phyloP scores from a whole-genome alignment of 495 filamentous ascomycete species.

The Aspergillus homomorphus region DNA sequence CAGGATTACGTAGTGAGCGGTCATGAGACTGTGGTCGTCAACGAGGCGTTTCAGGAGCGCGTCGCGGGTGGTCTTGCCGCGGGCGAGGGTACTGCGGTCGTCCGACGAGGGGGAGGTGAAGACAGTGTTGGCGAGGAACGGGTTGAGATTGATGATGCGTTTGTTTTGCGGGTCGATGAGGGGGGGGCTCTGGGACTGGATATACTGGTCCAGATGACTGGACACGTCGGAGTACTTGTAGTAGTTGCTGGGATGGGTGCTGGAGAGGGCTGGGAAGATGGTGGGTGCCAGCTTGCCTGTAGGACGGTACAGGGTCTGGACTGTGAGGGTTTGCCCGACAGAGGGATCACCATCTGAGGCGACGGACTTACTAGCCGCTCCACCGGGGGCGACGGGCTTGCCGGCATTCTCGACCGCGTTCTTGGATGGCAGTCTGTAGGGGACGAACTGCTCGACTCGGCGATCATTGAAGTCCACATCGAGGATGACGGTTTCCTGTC shows the following conservation, averaged over 20 bases:
- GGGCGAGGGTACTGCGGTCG: constrained; percentile 53
- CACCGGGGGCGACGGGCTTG: constrained; percentile 29
- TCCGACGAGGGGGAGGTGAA: constrained; percentile 53
- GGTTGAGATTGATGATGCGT: constrained; percentile 62
- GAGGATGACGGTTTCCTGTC: constrained; percentile 61
- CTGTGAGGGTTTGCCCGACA: constrained; percentile 55
- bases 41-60: constrained; percentile 58
- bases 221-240: constrained; percentile 51
- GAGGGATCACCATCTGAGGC: constrained; percentile 43
- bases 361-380: constrained; percentile 43
- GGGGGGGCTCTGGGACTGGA: constrained; percentile 51
- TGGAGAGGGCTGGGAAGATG: constrained; percentile 45
- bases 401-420: constrained; percentile 32
- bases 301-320: constrained; percentile 53
- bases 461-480: constrained; percentile 65
- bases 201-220: constrained; percentile 40
- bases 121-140: constrained; percentile 59
- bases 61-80: constrained; percentile 60
- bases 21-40: constrained; percentile 47
- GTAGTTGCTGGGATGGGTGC: constrained; percentile 46
- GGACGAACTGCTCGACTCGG: constrained; percentile 53
- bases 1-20: constrained; percentile 53
- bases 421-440: constrained; percentile 58
- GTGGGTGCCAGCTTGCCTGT: constrained; percentile 55
- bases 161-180: constrained; percentile 57